Evolutionary conservation across 345 rosid genomes (phyloP), one percentile per base, ranked within the genome.

Genomic region (Passiflora organensis): DNA sequence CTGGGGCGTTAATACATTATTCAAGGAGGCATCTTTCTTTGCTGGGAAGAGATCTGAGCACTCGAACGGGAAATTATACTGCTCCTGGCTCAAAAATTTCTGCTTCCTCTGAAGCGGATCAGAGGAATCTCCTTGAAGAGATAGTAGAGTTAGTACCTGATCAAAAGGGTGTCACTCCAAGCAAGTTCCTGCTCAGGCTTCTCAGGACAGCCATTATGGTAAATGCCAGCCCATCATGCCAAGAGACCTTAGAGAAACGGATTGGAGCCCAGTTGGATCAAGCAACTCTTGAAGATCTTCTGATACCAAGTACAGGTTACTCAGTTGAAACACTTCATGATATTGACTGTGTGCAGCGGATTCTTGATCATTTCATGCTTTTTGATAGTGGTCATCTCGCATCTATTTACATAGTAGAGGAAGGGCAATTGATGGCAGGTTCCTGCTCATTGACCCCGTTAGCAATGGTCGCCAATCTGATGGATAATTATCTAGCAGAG

Each of bases 401-500:
- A 19, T 67, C 73, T 6, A 62, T 52, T 63, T 71, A 62, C 52
- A 49, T 70, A 6, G 69, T 61, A 13, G 85, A 82, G 19, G 96
- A 84, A 51, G 79, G 66, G 23, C 82, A 75, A 43, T 5, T 83
- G 23, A 62, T 64, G 60, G 86, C 68, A 66, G 77, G 73, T 39
- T 68, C 86, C 52, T 78, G 77, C 64, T 63, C 85, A 21, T 75
- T 71, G 39, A 83, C 68, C 14, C 80, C 89, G 13, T 61, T 80
- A 62, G 77, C 78, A 46, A 65, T 71, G 78, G 95, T 91, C n/a
- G 89, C 91, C 42, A 80, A 75, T 62, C 76, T 91, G 54, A 79
- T 87, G 38, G 96, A 91, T 56, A 80, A 76, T 13, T 91, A 82
- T 72, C 81, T 91, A 47, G 87, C 91, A n/a, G 96, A 91, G 72